These are phyloP conservation scores for Solanum verrucosum DNA, from an alignment of 257 asterid species.

Conservation along the genomic window DNA sequence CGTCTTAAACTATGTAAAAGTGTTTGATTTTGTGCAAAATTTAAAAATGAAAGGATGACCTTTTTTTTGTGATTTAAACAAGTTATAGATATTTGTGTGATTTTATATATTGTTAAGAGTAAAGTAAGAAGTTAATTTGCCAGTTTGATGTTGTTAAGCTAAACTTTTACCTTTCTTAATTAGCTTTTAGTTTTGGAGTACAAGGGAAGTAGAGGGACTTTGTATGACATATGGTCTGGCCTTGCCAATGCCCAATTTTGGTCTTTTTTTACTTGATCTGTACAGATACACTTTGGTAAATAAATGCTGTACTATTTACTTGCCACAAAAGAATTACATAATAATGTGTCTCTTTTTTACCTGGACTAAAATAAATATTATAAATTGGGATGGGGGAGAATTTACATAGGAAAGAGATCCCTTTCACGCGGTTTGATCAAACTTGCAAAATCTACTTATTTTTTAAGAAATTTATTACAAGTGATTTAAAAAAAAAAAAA, in stretches of 20 bases:
- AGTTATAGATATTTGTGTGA: neutral
- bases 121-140: neutral
- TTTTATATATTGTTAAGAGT: neutral
- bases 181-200: neutral
- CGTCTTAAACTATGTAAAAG: too few species aligned
- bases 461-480: neutral
- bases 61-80: neutral
- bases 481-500: neutral
- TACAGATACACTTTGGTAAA: neutral
- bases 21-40: neutral
- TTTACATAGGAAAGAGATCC: neutral
- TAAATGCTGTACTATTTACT: neutral
- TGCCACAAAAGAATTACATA: neutral
- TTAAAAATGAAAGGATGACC: too few species aligned
- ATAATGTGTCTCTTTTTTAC: too few species aligned
- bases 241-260: neutral
- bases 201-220: neutral
- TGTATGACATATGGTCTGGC: neutral
- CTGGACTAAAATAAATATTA: neutral
- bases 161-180: neutral
- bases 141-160: neutral
- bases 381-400: neutral
- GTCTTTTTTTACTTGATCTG: neutral
- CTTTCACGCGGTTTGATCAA: neutral
- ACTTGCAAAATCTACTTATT: too few species aligned